These are phyloP conservation scores for Floccularia luteovirens DNA, from an alignment of 768 basidiomycete genomes.

Conservation along the genomic window DNA sequence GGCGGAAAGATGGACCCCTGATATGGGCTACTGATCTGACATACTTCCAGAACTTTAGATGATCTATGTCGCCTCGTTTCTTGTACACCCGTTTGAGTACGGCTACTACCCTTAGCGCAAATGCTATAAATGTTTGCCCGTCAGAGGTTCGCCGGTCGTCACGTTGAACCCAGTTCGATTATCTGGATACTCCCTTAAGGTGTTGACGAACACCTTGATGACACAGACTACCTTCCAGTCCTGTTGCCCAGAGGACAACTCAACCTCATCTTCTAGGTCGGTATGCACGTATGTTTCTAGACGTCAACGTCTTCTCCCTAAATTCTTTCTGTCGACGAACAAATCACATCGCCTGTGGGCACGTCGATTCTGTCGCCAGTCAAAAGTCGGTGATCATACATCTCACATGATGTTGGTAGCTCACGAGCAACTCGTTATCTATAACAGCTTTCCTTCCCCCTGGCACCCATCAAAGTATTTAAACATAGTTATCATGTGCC, in stretches of 20 bases:
- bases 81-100: constrained; percentile 13
- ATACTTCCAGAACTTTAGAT: constrained; percentile 40
- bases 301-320: not conserved
- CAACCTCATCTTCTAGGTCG: constrained; percentile 2
- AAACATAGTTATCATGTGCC: constrained; percentile 16
- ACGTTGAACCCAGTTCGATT: constrained; percentile 10
- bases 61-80: constrained; percentile 23
- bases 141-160: constrained; percentile 8
- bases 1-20: constrained; percentile 31
- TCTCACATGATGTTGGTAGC: constrained; percentile 7
- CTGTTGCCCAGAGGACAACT: constrained; percentile 2
- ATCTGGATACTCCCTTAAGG: constrained; percentile 7
- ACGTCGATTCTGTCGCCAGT: constrained; percentile 11
- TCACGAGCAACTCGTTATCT: constrained; percentile 7
- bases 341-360: constrained; percentile 9
- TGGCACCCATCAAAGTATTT: constrained; percentile 10
- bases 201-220: constrained; percentile 4
- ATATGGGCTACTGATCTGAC: constrained; percentile 36
- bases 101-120: constrained; percentile 19
- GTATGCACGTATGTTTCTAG: not conserved
- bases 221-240: constrained; percentile 7
- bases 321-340: constrained; percentile 9
- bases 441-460: constrained; percentile 10
- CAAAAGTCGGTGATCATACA: constrained; percentile 14
- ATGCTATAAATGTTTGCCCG: constrained; percentile 34